Percentiles rank a stretch among this genome's conserved stretches.
Evolutionary conservation across 805 yeast genomes (phyloP).

Genomic region (Maudiozyma pseudohumilis): DNA sequence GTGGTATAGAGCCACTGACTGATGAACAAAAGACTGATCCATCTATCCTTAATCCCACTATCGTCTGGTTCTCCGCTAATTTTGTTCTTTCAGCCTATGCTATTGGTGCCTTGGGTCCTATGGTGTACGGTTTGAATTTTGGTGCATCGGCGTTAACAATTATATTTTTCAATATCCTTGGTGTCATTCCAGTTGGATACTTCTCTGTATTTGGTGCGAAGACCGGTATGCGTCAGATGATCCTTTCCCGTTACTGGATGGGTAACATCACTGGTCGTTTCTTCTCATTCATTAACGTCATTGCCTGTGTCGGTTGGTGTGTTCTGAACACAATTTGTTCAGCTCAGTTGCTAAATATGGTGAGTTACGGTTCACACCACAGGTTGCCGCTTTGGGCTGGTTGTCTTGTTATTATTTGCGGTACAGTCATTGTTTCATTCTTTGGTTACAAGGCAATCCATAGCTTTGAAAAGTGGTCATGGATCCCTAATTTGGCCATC

Average conservation of each 20-base stretch:
- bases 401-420: conserved; percentile 56
- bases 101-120: conserved; percentile 60
- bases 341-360: conserved; percentile 71
- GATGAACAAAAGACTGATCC: conserved; percentile 65
- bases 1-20: conserved; percentile 73
- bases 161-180: conserved; percentile 63
- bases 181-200: conserved; percentile 69
- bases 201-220: conserved; percentile 77
- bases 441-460: conserved; percentile 82
- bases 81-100: conserved; percentile 77
- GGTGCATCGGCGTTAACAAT: conserved; percentile 61
- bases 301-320: conserved; percentile 93
- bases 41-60: conserved; percentile 56
- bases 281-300: conserved; percentile 62
- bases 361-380: conserved; percentile 43
- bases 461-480: conserved; percentile 69
- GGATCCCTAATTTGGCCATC: conserved; percentile 70
- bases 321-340: conserved; percentile 84
- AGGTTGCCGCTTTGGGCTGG: conserved; percentile 85
- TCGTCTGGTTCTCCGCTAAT: conserved; percentile 89
- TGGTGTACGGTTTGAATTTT: conserved; percentile 57
- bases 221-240: conserved; percentile 82
- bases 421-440: conserved; percentile 63
- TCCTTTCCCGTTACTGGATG: conserved; percentile 62
- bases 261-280: conserved; percentile 71